Evolutionary conservation across 202 grass and related monocot genomes (phyloP), one percentile per base, ranked within the genome.

Genomic region (Carex arenaria): DNA sequence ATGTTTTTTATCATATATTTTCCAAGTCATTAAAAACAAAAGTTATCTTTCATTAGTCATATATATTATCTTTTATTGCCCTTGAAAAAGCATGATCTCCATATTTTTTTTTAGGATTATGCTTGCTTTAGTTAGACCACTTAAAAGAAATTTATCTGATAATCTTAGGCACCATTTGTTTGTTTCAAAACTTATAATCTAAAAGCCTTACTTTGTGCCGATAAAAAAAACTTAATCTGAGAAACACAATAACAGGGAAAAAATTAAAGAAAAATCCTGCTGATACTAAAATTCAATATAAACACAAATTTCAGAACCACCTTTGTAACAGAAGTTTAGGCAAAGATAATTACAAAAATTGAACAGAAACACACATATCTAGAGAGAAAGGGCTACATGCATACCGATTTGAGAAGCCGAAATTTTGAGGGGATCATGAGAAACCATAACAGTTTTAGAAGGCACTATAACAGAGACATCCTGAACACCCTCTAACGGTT

Each of bases 381-480:
- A 62, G 60, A 62, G 60, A 61, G 60, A 10, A 19, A 23, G 8
- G 60, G 69, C 10, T 6, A 34, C 6, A 45, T 17, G 28, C 42
- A 55, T 22, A 97, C 94, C 90, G 17, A 97, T 92, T 63, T 85
- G 88, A 34, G 81, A 82, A 17, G 82, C 87, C 1, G 92, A 85
- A 43, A 82, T 87, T 52, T 70, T 60, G 52, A 74, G 51, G 20
- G 69, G 55, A 14, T 97, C 90, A 62, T 97, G 92, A 64, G 89
- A 66, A 67, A 97, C 92, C 63, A 92, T 47, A 72, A 97, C 94
- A 40, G 87, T 97, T 64, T 88, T 80, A 49, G 94, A 97, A 23
- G 92, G 85, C 64, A 97, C 88, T 45, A 97, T 64, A 61, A 94
- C 90, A 34, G 88, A 88, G 55, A 97, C 92, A 23, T 34, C 20